A percentile compares a stretch with the other conserved stretches of the same genome.
Conservation (phyloP, 345 rosid genomes). For the Hypericum perforatum region DNA sequence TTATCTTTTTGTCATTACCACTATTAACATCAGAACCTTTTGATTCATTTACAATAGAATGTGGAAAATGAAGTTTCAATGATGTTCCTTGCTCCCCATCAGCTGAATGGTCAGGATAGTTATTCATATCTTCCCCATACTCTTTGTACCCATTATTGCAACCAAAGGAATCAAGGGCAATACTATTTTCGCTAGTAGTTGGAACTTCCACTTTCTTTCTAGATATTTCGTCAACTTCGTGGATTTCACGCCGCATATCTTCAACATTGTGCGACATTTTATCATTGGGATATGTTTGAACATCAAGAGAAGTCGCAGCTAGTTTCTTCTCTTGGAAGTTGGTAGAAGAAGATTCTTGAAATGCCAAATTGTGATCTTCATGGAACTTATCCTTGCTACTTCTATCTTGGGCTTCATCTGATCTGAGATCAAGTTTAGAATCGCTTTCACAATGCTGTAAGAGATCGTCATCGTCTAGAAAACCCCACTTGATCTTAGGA, state of each 20-base stretch:
- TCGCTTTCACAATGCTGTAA: constrained; percentile 20
- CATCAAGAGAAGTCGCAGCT: constrained; percentile 13
- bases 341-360: constrained; percentile 15
- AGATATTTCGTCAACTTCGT: constrained; percentile 16
- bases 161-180: constrained; percentile 18
- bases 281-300: constrained; percentile 9
- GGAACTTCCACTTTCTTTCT: constrained; percentile 17
- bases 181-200: constrained; percentile 10
- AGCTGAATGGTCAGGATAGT: constrained; percentile 16
- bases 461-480: constrained; percentile 42
- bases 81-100: constrained; percentile 18
- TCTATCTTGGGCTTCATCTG: constrained; percentile 21
- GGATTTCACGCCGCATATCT: constrained; percentile 17
- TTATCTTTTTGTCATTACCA: neutral
- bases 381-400: constrained; percentile 19
- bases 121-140: constrained; percentile 11
- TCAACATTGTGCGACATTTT: constrained; percentile 15
- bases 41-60: constrained; percentile 8
- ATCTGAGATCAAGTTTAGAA: constrained; percentile 26
- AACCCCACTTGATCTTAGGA: constrained; percentile 54
- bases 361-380: constrained; percentile 15
- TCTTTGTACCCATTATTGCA: constrained; percentile 16
- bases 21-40: neutral
- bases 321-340: constrained; percentile 12
- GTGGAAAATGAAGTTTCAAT: constrained; percentile 16